Evolutionary conservation across 352 stramenopile species (phyloP).

Genomic region (Phytophthora pinifolia): DNA sequence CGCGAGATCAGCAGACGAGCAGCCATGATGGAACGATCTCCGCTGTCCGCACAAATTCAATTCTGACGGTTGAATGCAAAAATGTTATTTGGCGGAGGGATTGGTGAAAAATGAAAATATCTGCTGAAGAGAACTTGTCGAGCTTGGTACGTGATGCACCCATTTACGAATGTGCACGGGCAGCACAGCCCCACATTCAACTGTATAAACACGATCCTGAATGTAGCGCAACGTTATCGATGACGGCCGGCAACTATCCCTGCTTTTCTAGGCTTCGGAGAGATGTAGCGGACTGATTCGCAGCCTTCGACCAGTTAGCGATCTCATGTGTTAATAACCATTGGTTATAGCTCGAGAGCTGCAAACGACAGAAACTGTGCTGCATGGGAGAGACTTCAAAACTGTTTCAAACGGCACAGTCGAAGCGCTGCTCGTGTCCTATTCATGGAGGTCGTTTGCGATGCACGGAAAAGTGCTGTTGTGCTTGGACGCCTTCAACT

Average conservation of each 20-base stretch:
- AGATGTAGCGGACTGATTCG: too few species aligned
- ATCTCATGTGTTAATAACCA: too few species aligned
- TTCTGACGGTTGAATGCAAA: slow-evolving; percentile 1
- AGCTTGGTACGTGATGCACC: too few species aligned
- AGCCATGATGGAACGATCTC: slow-evolving; percentile 10
- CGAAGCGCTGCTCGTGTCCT: slow-evolving; percentile 54
- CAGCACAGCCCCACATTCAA: too few species aligned
- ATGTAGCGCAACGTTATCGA: too few species aligned
- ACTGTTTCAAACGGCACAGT: slow-evolving; percentile 68
- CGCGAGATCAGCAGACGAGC: slow-evolving; percentile 20
- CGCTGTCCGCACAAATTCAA: slow-evolving; percentile 8
- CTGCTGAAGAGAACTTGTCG: slow-evolving; percentile 6
- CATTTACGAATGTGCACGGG: too few species aligned
- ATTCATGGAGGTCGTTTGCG: slow-evolving; percentile 55
- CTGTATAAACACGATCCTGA: too few species aligned
- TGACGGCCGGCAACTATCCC: too few species aligned
- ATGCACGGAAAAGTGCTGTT: slow-evolving; percentile 34
- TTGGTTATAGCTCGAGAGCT: slow-evolving; percentile 1
- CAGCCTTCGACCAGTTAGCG: too few species aligned
- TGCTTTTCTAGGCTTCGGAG: too few species aligned
- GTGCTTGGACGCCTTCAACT: too few species aligned
- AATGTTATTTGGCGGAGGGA: not conserved
- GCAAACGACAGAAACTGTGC: slow-evolving; percentile 57
- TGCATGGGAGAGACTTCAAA: slow-evolving; percentile 56
- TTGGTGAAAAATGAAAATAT: slow-evolving; percentile 7